Conservation (phyloP, 208 protist genomes). For the Wallacemonas sp. region DNA sequence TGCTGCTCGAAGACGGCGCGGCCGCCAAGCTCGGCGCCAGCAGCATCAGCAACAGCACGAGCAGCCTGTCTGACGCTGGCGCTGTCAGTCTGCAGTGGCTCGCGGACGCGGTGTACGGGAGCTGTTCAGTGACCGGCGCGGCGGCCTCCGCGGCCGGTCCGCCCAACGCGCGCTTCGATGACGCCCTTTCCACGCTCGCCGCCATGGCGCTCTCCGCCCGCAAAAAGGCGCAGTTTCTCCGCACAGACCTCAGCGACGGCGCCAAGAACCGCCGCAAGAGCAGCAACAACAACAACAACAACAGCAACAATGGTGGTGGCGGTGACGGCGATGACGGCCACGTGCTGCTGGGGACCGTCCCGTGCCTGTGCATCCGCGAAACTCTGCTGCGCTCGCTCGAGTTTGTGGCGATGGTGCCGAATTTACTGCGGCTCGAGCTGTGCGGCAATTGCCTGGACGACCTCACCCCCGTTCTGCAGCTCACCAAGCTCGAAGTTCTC, state of each 20-base stretch:
- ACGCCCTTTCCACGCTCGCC: slow-evolving; percentile 1
- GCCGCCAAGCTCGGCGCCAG: neutral
- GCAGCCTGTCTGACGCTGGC: neutral
- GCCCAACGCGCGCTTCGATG: slow-evolving; percentile 30
- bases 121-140: neutral
- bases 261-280: neutral
- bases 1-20: slow-evolving; percentile 12
- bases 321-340: neutral
- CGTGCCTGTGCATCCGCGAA: slow-evolving; percentile 21
- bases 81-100: slow-evolving; percentile 21
- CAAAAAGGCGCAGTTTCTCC: slow-evolving; percentile 5
- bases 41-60: neutral
- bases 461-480: slow-evolving; percentile 47
- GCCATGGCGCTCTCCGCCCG: slow-evolving; percentile 6
- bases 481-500: slow-evolving; percentile 53
- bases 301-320: neutral
- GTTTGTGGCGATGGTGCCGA: slow-evolving; percentile 20
- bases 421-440: slow-evolving; percentile 48
- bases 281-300: neutral
- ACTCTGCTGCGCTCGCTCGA: slow-evolving; percentile 30
- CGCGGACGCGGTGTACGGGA: slow-evolving; percentile 18
- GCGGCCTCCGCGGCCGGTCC: slow-evolving; percentile 1
- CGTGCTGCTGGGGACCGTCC: slow-evolving; percentile 20
- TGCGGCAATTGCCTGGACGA: slow-evolving; percentile 56
- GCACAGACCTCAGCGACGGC: slow-evolving; percentile 4